Conservation (phyloP, 352 stramenopile genomes). For the Globisporangium viniferum region DNA sequence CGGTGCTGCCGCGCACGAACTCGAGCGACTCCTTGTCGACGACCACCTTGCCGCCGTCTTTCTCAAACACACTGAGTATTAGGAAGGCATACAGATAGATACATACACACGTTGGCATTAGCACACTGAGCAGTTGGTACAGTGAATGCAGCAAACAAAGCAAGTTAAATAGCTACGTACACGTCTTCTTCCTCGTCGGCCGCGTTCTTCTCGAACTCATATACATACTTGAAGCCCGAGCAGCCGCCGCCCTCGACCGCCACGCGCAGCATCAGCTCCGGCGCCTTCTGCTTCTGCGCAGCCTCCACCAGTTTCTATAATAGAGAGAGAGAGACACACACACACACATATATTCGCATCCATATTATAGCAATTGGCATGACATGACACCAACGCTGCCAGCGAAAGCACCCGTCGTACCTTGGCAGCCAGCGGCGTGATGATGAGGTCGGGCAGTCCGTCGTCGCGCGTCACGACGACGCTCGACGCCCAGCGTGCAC, state of each 20-base stretch:
- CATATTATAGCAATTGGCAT: neutral
- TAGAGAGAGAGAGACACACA: neutral
- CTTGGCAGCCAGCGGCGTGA: constrained; percentile 61
- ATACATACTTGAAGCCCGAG: constrained; percentile 93
- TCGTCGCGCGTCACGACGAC: constrained; percentile 42
- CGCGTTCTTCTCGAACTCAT: constrained; percentile 79
- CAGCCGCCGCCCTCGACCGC: constrained; percentile 91
- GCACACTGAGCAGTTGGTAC: neutral
- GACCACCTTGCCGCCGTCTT: constrained; percentile 84
- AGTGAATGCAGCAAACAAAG: neutral
- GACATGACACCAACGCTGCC: neutral
- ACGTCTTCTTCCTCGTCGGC: constrained; percentile 50
- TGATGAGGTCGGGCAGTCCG: constrained; percentile 57
- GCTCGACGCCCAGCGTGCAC: constrained; percentile 26
- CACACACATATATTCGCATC: neutral
- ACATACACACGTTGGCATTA: neutral
- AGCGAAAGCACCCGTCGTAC: constrained; percentile 17
- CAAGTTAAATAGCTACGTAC: constrained; percentile 15
- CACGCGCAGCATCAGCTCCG: constrained; percentile 80
- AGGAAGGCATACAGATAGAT: neutral
- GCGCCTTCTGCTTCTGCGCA: constrained; percentile 48
- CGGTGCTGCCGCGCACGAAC: constrained; percentile 90
- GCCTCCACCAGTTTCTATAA: constrained; percentile 57
- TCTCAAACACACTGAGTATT: constrained; percentile 70
- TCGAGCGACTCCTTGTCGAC: constrained; percentile 93